phyloP scores from a whole-genome alignment of 257 asterid genomes.

The Asclepias syriaca region DNA sequence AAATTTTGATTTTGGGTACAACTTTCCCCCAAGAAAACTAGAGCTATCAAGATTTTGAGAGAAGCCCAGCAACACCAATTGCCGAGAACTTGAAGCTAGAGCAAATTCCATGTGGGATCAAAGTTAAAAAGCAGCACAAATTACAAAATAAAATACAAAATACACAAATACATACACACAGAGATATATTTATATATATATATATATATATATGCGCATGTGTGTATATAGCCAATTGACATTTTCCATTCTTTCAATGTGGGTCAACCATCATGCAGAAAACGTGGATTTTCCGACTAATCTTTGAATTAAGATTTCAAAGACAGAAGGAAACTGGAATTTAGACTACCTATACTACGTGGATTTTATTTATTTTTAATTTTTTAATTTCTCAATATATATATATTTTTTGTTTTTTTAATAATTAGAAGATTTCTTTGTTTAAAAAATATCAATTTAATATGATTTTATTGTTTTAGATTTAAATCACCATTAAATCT shows the following conservation, averaged over 20 bases:
- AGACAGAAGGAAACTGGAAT: too few species aligned
- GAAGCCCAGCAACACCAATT: slow-evolving; percentile 22
- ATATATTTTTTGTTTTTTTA: too few species aligned
- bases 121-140: slow-evolving; percentile 1
- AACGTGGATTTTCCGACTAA: background rate
- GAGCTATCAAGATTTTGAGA: slow-evolving; percentile 23
- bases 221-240: background rate
- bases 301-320: background rate
- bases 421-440: too few species aligned
- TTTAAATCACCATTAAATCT: too few species aligned
- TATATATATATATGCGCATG: too few species aligned
- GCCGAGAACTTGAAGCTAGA: slow-evolving; percentile 40
- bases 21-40: slow-evolving; percentile 19
- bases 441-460: too few species aligned
- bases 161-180: background rate
- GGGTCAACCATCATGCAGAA: background rate
- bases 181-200: too few species aligned
- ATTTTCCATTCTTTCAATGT: background rate
- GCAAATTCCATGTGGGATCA: slow-evolving; percentile 39
- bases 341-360: too few species aligned
- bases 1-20: slow-evolving; percentile 16
- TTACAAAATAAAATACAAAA: too few species aligned
- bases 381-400: too few species aligned
- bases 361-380: too few species aligned
- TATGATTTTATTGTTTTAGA: too few species aligned